phyloP scores from a whole-genome alignment of 768 basidiomycete species.

The Rhizopogon salebrosus region DNA sequence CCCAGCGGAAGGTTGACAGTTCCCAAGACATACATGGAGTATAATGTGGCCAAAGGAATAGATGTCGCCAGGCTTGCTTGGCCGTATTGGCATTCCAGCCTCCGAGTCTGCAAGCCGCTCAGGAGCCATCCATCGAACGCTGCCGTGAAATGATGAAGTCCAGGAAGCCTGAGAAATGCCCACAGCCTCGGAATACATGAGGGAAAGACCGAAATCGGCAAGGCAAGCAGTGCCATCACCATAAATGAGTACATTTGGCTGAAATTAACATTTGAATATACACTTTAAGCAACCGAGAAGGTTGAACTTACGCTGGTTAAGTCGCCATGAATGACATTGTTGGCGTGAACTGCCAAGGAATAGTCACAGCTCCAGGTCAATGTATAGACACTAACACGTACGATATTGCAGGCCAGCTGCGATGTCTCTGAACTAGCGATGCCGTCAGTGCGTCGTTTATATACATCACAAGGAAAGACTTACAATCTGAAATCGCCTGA shows the following conservation, averaged over 20 bases:
- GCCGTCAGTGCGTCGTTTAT: not conserved
- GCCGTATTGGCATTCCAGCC: conserved; percentile 11
- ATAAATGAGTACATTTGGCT: conserved; percentile 26
- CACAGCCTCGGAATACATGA: conserved; percentile 29
- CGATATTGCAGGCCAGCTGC: conserved; percentile 18
- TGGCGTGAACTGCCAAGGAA: not conserved
- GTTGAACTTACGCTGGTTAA: not conserved
- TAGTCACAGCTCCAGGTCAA: not conserved
- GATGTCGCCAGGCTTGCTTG: conserved; percentile 29
- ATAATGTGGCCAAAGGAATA: conserved; percentile 38
- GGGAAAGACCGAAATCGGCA: conserved; percentile 40
- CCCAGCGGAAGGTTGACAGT: conserved; percentile 20
- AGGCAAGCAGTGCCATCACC: conserved; percentile 36
- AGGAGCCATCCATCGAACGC: conserved; percentile 41
- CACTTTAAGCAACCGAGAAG: not conserved
- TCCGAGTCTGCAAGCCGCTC: conserved; percentile 27
- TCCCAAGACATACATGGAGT: conserved; percentile 14
- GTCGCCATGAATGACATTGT: conserved; percentile 1
- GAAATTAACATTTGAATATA: not conserved
- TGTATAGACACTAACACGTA: not conserved
- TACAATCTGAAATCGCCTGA: conserved; percentile 13
- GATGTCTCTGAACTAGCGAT: not conserved
- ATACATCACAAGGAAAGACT: not conserved
- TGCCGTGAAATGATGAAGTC: conserved; percentile 18
- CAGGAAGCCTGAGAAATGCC: conserved; percentile 15